Evolutionary conservation across 768 basidiomycete species (phyloP).

Genomic region (Arthromyces matolae): DNA sequence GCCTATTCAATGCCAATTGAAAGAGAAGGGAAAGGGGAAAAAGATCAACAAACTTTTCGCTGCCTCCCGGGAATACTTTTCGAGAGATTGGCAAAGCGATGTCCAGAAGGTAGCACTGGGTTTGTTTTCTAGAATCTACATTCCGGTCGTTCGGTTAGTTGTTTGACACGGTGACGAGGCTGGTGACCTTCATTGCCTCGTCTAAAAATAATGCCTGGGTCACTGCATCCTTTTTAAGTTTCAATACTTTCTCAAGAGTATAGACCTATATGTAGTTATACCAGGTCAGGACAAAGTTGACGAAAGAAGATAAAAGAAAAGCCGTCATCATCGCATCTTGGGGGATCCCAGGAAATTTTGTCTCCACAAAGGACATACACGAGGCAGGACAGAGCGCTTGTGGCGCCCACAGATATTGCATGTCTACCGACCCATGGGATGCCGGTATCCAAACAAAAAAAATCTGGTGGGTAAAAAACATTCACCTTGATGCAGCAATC

Average conservation of each 20-base stretch:
- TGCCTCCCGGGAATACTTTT: conserved; percentile 77
- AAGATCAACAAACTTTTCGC: conserved; percentile 58
- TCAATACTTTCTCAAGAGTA: conserved; percentile 89
- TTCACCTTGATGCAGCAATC: conserved; percentile 84
- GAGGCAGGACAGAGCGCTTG: conserved; percentile 15
- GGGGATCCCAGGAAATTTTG: not conserved
- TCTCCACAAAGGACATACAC: conserved; percentile 4
- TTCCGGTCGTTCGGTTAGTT: not conserved
- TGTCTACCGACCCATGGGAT: conserved; percentile 4
- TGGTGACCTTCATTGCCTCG: conserved; percentile 82
- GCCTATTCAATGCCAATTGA: conserved; percentile 36
- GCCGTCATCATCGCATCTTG: conserved; percentile 1
- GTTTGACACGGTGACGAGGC: not conserved
- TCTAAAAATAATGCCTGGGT: conserved; percentile 82
- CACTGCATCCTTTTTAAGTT: conserved; percentile 78
- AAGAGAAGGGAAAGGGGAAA: not conserved
- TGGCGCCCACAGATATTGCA: conserved; percentile 8
- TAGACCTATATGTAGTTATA: conserved; percentile 67
- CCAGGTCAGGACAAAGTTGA: not conserved
- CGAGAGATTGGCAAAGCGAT: conserved; percentile 72
- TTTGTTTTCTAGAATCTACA: conserved; percentile 80
- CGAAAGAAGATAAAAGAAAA: not conserved
- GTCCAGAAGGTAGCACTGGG: conserved; percentile 93
- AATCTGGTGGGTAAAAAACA: not conserved
- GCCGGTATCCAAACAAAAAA: not conserved